Conservation (phyloP, 2,329 filamentous ascomycete species). For the Ascochyta clinopodiicola region DNA sequence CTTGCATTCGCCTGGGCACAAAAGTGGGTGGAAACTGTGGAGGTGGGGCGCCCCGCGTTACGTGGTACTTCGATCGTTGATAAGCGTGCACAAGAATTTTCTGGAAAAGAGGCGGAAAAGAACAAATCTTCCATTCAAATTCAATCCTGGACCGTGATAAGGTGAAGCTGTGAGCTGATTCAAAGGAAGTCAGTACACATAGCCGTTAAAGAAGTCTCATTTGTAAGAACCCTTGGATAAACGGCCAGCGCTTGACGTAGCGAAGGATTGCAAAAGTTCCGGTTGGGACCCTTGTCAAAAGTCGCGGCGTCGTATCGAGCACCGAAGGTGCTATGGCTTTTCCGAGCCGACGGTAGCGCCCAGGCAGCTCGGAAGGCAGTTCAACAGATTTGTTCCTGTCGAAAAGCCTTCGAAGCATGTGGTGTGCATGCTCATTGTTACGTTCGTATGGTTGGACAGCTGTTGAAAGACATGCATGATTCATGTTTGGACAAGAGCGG, state of each 20-base stretch:
- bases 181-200: too few relatives aligned
- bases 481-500: slow-evolving; percentile 8
- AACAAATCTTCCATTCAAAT: too few relatives aligned
- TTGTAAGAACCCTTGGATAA: not conserved
- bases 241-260: slow-evolving; percentile 9
- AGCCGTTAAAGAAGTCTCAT: not conserved
- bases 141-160: too few relatives aligned
- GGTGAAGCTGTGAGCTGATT: not conserved
- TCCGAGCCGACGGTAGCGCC: not conserved
- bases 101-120: too few relatives aligned
- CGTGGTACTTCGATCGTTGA: not conserved
- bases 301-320: slow-evolving; percentile 14
- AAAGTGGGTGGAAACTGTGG: slow-evolving; percentile 13
- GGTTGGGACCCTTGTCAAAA: not conserved
- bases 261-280: slow-evolving; percentile 3
- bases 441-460: not conserved
- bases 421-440: not conserved
- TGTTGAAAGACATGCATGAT: not conserved
- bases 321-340: not conserved
- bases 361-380: not conserved
- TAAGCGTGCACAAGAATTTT: not conserved
- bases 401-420: not conserved
- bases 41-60: slow-evolving; percentile 3
- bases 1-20: slow-evolving; percentile 10
- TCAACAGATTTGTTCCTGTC: not conserved